These are phyloP conservation scores for Daphne laureola DNA, from an alignment of 441 rosid species.

Conservation along the genomic window DNA sequence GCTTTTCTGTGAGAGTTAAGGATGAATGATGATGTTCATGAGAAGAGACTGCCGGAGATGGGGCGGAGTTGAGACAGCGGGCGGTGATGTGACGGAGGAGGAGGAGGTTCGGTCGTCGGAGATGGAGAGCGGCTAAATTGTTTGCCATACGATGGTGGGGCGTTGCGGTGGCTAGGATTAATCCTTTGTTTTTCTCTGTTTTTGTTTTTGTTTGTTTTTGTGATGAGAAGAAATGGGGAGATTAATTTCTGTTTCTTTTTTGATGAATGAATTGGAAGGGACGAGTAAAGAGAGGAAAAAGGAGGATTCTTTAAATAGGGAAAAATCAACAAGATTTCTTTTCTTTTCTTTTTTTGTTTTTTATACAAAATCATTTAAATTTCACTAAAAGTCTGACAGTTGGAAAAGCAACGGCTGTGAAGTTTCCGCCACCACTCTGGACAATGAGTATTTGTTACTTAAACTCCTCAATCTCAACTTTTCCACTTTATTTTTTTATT, in stretches of 20 bases:
- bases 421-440: no score
- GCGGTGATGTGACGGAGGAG: slow-evolving; percentile 18
- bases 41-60: slow-evolving; percentile 31
- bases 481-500: no score
- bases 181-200: not conserved
- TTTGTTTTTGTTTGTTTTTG: not conserved
- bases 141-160: slow-evolving; percentile 29
- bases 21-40: slow-evolving; percentile 34
- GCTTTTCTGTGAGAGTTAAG: slow-evolving; percentile 18
- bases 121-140: slow-evolving; percentile 26
- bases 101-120: slow-evolving; percentile 23
- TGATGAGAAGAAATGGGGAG: not conserved
- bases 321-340: no score
- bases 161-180: not conserved
- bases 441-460: no score
- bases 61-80: slow-evolving; percentile 25
- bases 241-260: not conserved
- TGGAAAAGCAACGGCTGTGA: no score
- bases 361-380: no score
- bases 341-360: no score
- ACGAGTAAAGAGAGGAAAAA: no score
- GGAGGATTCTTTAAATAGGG: no score
- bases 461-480: no score
- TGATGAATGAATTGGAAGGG: no score
- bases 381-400: no score